phyloP scores from a whole-genome alignment of 179 eudicot genomes.

The Corrigiola litoralis region DNA sequence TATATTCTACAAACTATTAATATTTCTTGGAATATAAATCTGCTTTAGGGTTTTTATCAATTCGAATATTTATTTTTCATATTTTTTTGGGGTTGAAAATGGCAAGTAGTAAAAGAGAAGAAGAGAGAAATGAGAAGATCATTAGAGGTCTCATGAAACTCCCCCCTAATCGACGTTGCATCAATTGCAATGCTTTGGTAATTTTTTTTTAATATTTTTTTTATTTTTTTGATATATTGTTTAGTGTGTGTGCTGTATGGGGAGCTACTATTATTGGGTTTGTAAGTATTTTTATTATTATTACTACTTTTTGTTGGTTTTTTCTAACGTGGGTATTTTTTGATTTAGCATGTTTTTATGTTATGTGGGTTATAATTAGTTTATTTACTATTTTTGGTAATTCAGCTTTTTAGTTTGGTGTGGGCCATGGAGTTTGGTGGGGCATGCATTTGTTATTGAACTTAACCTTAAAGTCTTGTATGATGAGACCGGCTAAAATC shows the following conservation, averaged over 20 bases:
- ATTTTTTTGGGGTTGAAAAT: constrained; percentile 2
- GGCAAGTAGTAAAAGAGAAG: constrained; percentile 59
- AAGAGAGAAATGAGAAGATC: constrained; percentile 86
- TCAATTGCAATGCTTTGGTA: constrained; percentile 88
- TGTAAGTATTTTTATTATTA: not conserved
- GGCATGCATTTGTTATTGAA: not conserved
- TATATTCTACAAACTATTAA: too few species aligned
- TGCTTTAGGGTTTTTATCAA: too few species aligned
- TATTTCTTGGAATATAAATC: too few species aligned
- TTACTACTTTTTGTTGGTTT: not conserved
- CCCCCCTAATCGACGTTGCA: constrained; percentile 94
- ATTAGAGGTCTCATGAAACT: constrained; percentile 93
- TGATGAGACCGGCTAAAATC: too few species aligned
- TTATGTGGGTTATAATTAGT: not conserved
- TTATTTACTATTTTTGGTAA: not conserved
- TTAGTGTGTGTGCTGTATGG: not conserved
- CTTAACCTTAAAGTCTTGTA: too few species aligned
- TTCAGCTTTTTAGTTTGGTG: not conserved
- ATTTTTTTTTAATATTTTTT: not conserved
- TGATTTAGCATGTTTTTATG: not conserved
- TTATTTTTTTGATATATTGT: not conserved
- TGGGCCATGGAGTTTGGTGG: constrained; percentile 14
- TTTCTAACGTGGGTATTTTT: not conserved
- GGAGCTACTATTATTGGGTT: not conserved
- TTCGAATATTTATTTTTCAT: too few species aligned